Evolutionary conservation across 2,329 filamentous ascomycete genomes (phyloP), one percentile per base, ranked within the genome.

Genomic region (Coleophoma crateriformis): DNA sequence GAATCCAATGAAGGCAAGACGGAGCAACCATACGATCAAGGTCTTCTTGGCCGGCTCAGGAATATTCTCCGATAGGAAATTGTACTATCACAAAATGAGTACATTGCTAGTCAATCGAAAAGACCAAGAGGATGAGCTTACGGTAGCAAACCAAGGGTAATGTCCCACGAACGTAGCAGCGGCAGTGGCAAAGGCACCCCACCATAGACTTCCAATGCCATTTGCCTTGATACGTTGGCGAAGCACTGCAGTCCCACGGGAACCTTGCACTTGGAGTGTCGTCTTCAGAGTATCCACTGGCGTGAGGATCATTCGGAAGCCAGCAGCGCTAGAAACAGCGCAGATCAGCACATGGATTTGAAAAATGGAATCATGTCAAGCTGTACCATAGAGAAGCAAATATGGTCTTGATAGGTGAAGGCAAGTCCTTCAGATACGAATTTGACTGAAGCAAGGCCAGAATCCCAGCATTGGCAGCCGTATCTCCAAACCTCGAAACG

Each of bases 201-300:
- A 76, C 72, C 73, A 76, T 10, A 76, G 57, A 48, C 71, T 75
- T 2, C 70, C 71, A 3, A 75, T 27, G 0, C 73, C 73, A 17
- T 76, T 59, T 0, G 63, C 65, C 58, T 71, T 73, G 55, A 75
- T 64, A 2, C 73, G 69, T 40, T 68, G 69, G 11, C 72, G 67
- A 7, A 76, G 64, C 3, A 76, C 54, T 0, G 64, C 57, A 0
- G 71, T 73, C 1, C 73, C 73, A 1, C 67, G 63, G 1, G 68
- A 54, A 1, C 73, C 73, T 50, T 76, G 73, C 0, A 73, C 71
- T 54, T 76, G 73, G 2, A 76, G 69, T 0, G 73, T 76, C 0
- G 73, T 76, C 54, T 76, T 76, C n/a, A 76, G 61, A 0, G 73
- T 76, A 49, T 76, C 73, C 34, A 76, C 69, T 4, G 73, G 73